A percentile compares a stretch with the other conserved stretches of the same genome.
phyloP scores from a whole-genome alignment of 73 alveolate species.

The Paramecium primaurelia region DNA sequence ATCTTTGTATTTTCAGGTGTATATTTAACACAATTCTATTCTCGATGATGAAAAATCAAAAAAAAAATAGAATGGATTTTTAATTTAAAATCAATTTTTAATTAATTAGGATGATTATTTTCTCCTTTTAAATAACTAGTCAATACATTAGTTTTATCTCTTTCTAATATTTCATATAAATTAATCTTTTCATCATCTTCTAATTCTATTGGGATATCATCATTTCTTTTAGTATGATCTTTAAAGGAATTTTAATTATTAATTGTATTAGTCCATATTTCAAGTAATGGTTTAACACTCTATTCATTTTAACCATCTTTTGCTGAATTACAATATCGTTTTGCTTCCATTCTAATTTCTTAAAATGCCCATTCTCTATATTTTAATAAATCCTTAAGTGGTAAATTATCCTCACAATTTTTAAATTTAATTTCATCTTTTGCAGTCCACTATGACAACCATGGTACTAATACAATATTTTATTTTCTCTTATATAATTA shows the following conservation, averaged over 20 bases:
- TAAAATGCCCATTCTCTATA: conserved; percentile 51
- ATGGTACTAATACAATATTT: not conserved
- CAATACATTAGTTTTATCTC: conserved; percentile 29
- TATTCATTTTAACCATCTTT: conserved; percentile 21
- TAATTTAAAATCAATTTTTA: not conserved
- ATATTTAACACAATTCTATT: not conserved
- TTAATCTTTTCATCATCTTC: conserved; percentile 46
- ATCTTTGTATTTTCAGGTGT: conserved; percentile 28
- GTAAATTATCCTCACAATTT: not conserved
- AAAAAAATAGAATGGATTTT: conserved; percentile 11
- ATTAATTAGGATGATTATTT: conserved; percentile 10
- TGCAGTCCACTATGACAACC: conserved; percentile 14
- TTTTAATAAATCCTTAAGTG: conserved; percentile 24
- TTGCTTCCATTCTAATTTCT: conserved; percentile 36
- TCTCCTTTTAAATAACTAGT: conserved; percentile 24
- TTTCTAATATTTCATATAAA: conserved; percentile 17
- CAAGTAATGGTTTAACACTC: conserved; percentile 15
- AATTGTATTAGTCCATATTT: conserved; percentile 41
- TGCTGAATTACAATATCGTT: conserved; percentile 27
- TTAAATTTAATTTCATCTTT: not conserved
- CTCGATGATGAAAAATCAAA: not conserved
- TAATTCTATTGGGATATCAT: conserved; percentile 25
- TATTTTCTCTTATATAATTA: conserved; percentile 24
- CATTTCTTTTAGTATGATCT: not conserved
- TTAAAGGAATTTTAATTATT: conserved; percentile 28